Evolutionary conservation across 2,329 filamentous ascomycete species (phyloP).

Genomic region (Penicillium fuscoglaucum): DNA sequence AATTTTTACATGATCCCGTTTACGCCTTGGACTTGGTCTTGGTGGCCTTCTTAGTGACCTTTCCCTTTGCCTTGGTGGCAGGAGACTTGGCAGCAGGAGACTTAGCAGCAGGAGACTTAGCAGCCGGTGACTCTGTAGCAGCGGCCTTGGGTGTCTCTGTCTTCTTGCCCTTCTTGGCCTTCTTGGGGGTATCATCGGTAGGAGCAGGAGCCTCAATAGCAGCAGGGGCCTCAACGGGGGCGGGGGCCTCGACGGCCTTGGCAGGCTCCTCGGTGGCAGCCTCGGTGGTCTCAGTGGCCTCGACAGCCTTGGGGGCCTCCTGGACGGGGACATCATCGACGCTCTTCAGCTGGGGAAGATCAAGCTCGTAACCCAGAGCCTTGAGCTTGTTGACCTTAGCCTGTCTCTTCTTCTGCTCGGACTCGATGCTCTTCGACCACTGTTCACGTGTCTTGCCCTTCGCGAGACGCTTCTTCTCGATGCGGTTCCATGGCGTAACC

Average conservation of each 20-base stretch:
- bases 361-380: conserved; percentile 79
- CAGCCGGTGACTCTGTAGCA: conserved; percentile 25
- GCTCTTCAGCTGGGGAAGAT: conserved; percentile 69
- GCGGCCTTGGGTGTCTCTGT: conserved; percentile 27
- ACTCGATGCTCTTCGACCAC: conserved; percentile 75
- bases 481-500: conserved; percentile 80
- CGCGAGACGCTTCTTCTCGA: conserved; percentile 73
- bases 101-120: conserved; percentile 26
- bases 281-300: conserved; percentile 26
- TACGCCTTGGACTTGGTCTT: conserved; percentile 35
- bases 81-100: conserved; percentile 16
- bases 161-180: conserved; percentile 39
- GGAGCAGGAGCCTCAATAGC: conserved; percentile 30
- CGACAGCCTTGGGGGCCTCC: conserved; percentile 35
- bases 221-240: neutral
- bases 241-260: conserved; percentile 23
- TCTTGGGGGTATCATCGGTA: conserved; percentile 36
- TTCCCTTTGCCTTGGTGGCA: conserved; percentile 26
- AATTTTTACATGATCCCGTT: conserved; percentile 24
- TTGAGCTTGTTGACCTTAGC: conserved; percentile 73
- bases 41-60: conserved; percentile 32
- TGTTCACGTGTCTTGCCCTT: conserved; percentile 69
- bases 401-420: conserved; percentile 69
- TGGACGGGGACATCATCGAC: conserved; percentile 55
- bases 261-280: conserved; percentile 18